Evolutionary conservation across 2,329 filamentous ascomycete genomes (phyloP).

Genomic region (Cryphonectria radicalis): DNA sequence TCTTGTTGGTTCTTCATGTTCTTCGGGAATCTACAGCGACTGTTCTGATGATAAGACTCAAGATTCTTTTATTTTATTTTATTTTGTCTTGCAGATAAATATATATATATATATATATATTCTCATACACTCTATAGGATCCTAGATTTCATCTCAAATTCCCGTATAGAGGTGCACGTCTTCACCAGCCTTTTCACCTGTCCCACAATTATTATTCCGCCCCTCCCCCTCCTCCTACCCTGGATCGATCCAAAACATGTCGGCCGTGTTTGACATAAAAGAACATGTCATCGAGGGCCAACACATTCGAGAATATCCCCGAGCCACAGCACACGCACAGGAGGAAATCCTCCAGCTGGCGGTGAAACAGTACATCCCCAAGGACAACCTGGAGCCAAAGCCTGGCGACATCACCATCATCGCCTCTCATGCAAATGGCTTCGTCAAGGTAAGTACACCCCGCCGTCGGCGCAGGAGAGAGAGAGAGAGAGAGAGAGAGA

Average conservation of each 20-base stretch:
- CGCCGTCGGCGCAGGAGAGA: background rate
- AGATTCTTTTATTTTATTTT: background rate
- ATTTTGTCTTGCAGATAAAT: background rate
- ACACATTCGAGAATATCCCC: constrained; percentile 82
- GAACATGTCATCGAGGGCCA: constrained; percentile 76
- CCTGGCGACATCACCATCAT: constrained; percentile 84
- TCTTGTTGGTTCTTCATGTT: background rate
- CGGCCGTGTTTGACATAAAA: constrained; percentile 63
- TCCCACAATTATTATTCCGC: background rate
- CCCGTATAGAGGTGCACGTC: background rate
- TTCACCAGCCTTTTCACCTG: background rate
- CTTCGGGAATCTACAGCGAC: background rate
- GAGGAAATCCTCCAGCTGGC: constrained; percentile 75
- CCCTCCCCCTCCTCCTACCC: background rate
- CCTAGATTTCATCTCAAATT: background rate
- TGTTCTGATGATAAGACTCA: background rate
- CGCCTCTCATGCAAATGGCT: constrained; percentile 87
- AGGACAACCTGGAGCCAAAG: constrained; percentile 68
- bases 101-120: background rate
- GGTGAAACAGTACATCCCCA: constrained; percentile 87
- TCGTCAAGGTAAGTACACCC: constrained; percentile 72
- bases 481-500: too few relatives aligned
- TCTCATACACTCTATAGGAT: background rate
- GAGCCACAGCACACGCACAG: constrained; percentile 71
- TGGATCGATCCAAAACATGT: constrained; percentile 32